phyloP scores from a whole-genome alignment of 2,329 filamentous ascomycete genomes.

The Talaromyces sp. region DNA sequence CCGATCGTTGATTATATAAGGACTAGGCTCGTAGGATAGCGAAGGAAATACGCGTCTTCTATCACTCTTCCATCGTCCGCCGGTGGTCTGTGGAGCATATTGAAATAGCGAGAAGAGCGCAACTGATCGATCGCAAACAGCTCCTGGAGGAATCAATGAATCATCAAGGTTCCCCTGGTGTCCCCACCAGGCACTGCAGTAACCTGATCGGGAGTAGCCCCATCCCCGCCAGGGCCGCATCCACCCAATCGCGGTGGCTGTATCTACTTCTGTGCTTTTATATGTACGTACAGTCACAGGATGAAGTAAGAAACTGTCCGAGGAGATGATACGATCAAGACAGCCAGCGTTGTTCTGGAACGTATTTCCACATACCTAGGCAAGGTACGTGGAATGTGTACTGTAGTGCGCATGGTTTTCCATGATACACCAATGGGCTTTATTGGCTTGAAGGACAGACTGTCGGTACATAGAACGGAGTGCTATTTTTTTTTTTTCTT shows the following conservation, averaged over 20 bases:
- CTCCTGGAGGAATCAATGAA: conserved; percentile 10
- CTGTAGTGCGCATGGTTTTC: neutral
- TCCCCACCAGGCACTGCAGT: neutral
- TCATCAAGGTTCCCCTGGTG: conserved; percentile 9
- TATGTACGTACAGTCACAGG: no score
- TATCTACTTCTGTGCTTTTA: neutral
- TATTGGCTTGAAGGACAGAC: no score
- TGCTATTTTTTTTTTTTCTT: neutral
- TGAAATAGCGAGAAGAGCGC: neutral
- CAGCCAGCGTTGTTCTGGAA: neutral
- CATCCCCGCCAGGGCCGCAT: neutral
- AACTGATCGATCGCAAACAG: conserved; percentile 7
- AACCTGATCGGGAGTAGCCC: neutral
- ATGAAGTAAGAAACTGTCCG: neutral
- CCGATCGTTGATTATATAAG: neutral
- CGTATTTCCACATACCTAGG: neutral
- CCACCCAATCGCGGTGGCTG: neutral
- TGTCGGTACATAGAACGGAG: neutral
- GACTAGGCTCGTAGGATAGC: no score
- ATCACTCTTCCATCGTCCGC: no score
- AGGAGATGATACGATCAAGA: neutral
- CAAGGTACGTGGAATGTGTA: neutral
- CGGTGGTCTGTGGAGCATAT: no score
- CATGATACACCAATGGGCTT: neutral
- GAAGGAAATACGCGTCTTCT: neutral